A percentile compares a stretch with the other conserved stretches of the same genome.
phyloP scores from a whole-genome alignment of 1,284 basidiomycete species.

The Fomes fomentarius region DNA sequence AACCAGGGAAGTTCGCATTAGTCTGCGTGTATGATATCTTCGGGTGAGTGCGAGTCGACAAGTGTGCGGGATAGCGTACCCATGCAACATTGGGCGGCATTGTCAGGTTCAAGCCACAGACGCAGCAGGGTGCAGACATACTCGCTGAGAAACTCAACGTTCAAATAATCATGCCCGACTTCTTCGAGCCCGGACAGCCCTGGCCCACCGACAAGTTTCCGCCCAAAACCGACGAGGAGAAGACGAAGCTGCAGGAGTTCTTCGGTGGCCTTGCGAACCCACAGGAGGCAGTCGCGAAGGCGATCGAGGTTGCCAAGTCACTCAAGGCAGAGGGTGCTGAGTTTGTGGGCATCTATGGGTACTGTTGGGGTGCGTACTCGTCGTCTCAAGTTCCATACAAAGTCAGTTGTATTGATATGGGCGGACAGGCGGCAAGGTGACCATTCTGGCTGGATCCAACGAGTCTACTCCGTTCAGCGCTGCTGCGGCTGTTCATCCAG shows the following conservation, averaged over 20 bases:
- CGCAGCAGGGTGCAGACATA: conserved; percentile 66
- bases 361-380: conserved; percentile 57
- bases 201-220: conserved; percentile 57
- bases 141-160: conserved; percentile 54
- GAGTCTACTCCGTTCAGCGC: conserved; percentile 48
- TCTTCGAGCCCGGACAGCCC: conserved; percentile 57
- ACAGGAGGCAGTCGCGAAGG: conserved; percentile 44
- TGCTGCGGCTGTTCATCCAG: conserved; percentile 57
- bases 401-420: background rate
- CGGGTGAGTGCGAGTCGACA: conserved; percentile 41
- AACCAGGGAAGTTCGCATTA: conserved; percentile 49
- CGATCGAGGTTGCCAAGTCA: conserved; percentile 47
- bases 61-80: too few relatives aligned
- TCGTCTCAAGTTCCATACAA: background rate
- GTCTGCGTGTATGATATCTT: conserved; percentile 70
- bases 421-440: conserved; percentile 55
- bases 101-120: conserved; percentile 55
- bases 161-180: conserved; percentile 67
- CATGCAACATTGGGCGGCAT: too few relatives aligned
- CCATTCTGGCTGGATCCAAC: conserved; percentile 41
- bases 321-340: conserved; percentile 51
- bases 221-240: conserved; percentile 53
- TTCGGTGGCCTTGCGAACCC: conserved; percentile 55
- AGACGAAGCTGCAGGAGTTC: conserved; percentile 54
- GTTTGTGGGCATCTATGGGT: conserved; percentile 55